phyloP scores from a whole-genome alignment of 768 basidiomycete genomes.

The Termitomyces sp. region DNA sequence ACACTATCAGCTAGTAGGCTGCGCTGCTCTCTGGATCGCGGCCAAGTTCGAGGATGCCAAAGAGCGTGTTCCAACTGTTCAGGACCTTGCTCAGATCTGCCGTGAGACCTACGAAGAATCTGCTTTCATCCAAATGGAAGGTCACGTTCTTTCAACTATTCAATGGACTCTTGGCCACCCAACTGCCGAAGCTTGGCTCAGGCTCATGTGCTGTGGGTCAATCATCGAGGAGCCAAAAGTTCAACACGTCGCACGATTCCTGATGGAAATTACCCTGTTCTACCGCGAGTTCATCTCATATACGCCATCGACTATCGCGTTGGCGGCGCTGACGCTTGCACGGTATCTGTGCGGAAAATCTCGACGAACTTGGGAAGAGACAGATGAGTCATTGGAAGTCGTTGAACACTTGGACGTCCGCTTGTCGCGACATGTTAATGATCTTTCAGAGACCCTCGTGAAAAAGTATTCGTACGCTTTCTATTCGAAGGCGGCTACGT shows the following conservation, averaged over 20 bases:
- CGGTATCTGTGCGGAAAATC: slow-evolving; percentile 82
- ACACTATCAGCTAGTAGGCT: slow-evolving; percentile 98
- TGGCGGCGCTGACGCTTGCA: slow-evolving; percentile 86
- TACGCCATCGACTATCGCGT: slow-evolving; percentile 80
- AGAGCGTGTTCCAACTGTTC: slow-evolving; percentile 93
- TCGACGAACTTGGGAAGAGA: slow-evolving; percentile 78
- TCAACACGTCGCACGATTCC: slow-evolving; percentile 92
- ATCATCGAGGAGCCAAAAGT: slow-evolving; percentile 82
- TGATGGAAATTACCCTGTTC: slow-evolving; percentile 99
- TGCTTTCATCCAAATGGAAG: slow-evolving; percentile 99
- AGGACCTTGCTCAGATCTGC: slow-evolving; percentile 93
- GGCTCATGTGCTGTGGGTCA: slow-evolving; percentile 73
- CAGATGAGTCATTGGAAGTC: slow-evolving; percentile 76
- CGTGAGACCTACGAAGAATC: slow-evolving; percentile 95
- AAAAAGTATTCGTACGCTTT: slow-evolving; percentile 98
- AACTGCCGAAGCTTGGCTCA: slow-evolving; percentile 96
- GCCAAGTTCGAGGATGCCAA: slow-evolving; percentile 99
- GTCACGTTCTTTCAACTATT: slow-evolving; percentile 93
- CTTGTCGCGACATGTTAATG: slow-evolving; percentile 83
- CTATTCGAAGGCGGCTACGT: slow-evolving; percentile 93
- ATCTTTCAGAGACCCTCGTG: slow-evolving; percentile 91
- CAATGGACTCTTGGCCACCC: slow-evolving; percentile 97
- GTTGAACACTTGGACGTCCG: slow-evolving; percentile 83
- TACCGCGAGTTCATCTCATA: slow-evolving; percentile 92
- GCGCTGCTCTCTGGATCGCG: slow-evolving; percentile 98